These are phyloP conservation scores for Fremontodendron californicum DNA, from an alignment of 345 rosid genomes.

Conservation along the genomic window DNA sequence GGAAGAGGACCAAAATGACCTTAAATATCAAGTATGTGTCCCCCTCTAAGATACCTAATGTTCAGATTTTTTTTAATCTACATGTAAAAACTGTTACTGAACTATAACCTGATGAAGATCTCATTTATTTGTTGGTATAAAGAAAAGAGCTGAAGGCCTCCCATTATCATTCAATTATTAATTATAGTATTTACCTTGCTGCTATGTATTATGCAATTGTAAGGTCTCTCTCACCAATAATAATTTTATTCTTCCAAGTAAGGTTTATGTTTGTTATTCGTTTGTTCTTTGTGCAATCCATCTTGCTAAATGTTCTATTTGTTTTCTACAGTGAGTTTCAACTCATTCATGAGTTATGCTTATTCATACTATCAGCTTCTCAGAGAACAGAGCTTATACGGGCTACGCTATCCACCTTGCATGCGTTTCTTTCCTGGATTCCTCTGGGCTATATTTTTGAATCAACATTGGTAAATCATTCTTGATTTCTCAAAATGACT, in stretches of 20 bases:
- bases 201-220: background rate
- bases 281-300: background rate
- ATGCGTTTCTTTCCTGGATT: constrained; percentile 98
- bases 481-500: constrained; percentile 6
- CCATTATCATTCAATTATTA: background rate
- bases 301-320: too few relatives aligned
- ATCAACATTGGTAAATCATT: constrained; percentile 61
- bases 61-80: background rate
- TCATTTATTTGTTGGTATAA: background rate
- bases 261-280: background rate
- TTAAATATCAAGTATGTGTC: background rate
- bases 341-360: too few relatives aligned
- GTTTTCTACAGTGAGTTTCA: too few relatives aligned
- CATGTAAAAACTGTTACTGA: background rate
- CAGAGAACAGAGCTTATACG: constrained; percentile 90
- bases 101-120: background rate
- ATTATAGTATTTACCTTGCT: background rate
- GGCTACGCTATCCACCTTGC: constrained; percentile 89
- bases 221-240: background rate
- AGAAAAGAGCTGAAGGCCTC: background rate
- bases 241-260: background rate
- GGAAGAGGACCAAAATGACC: background rate
- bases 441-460: too few relatives aligned
- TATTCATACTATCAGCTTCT: too few relatives aligned
- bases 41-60: background rate